phyloP scores from a whole-genome alignment of 495 filamentous ascomycete genomes.

The Polyplosphaeria fusca region DNA sequence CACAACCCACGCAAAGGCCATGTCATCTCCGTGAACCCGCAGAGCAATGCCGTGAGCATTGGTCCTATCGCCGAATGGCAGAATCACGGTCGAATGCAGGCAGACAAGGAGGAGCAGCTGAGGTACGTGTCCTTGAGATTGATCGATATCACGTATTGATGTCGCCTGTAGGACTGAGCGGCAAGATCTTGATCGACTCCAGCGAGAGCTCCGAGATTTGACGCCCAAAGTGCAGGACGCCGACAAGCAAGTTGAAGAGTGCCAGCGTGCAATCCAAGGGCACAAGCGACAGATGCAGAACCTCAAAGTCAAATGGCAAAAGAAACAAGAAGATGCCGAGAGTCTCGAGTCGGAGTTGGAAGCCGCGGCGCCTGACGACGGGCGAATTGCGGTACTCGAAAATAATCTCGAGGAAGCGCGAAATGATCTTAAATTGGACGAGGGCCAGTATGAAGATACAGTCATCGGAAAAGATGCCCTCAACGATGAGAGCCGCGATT shows the following conservation, averaged over 20 bases:
- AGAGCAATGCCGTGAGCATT: constrained; percentile 24
- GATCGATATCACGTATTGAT: background rate
- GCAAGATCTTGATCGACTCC: constrained; percentile 34
- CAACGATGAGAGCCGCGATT: constrained; percentile 44
- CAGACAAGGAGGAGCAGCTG: constrained; percentile 63
- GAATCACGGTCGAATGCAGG: constrained; percentile 69
- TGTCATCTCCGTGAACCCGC: constrained; percentile 35
- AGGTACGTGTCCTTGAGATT: constrained; percentile 10
- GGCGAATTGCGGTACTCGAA: constrained; percentile 59
- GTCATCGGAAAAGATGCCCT: constrained; percentile 50
- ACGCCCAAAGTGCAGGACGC: background rate
- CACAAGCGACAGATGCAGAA: constrained; percentile 49
- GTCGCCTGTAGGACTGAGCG: constrained; percentile 37
- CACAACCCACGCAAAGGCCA: constrained; percentile 57
- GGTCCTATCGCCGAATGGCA: constrained; percentile 52
- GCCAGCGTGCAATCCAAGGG: constrained; percentile 44
- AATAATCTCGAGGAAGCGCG: constrained; percentile 51
- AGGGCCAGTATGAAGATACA: constrained; percentile 53
- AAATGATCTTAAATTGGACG: constrained; percentile 46
- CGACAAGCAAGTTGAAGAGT: constrained; percentile 26
- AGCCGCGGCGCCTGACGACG: constrained; percentile 57
- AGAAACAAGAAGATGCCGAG: constrained; percentile 55
- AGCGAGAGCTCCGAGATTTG: constrained; percentile 30
- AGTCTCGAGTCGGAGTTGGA: constrained; percentile 60
- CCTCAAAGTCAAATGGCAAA: constrained; percentile 55